phyloP scores from a whole-genome alignment of 345 rosid genomes.

The Brassica napus region DNA sequence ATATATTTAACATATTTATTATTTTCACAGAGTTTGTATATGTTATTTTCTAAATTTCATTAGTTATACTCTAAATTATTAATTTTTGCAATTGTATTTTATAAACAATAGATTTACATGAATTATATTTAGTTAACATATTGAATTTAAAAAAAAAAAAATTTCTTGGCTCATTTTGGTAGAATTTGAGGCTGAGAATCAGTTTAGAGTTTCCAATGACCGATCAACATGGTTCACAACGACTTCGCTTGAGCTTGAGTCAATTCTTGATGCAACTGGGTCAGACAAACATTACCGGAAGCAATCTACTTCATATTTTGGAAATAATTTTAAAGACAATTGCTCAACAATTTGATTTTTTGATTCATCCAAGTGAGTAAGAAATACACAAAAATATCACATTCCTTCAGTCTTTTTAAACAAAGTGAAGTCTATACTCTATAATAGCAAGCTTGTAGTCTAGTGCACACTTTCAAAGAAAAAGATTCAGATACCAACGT shows the following conservation, averaged over 20 bases:
- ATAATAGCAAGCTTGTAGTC: slow-evolving; percentile 8
- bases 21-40: not conserved
- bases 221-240: slow-evolving; percentile 98
- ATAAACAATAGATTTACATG: too few relatives aligned
- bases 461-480: not conserved
- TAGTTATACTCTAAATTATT: not conserved
- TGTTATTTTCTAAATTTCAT: not conserved
- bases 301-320: not conserved
- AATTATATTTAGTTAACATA: not conserved
- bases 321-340: slow-evolving; percentile 11
- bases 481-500: slow-evolving; percentile 1
- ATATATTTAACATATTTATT: too few relatives aligned
- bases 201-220: slow-evolving; percentile 76
- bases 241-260: slow-evolving; percentile 86
- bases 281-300: slow-evolving; percentile 13
- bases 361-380: slow-evolving; percentile 1
- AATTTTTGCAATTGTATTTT: not conserved
- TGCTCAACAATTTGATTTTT: not conserved
- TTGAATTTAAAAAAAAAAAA: not conserved
- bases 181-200: slow-evolving; percentile 93
- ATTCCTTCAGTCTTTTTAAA: not conserved
- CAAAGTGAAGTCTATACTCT: not conserved
- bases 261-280: slow-evolving; percentile 44
- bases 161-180: slow-evolving; percentile 28
- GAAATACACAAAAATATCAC: not conserved